Base-by-base conservation (phyloP, 2,329 filamentous ascomycete genomes). In the Penicillium vulpinum region DNA sequence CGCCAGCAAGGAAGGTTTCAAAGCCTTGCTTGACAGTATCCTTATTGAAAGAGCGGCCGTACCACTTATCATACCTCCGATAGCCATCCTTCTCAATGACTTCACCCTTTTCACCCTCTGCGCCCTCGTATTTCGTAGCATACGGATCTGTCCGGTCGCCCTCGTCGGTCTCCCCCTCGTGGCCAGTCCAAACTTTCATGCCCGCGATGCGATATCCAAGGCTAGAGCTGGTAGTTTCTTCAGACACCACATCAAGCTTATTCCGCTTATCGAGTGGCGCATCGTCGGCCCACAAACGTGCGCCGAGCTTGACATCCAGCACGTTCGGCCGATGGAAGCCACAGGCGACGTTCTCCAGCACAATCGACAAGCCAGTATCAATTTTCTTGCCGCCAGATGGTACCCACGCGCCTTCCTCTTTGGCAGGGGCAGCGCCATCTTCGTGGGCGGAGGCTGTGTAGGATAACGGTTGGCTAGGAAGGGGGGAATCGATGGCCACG, bases 271-370 rank as follows among this genome's bases (percentile, higher is more conserved):
- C 79, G 0, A 78, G 74, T 24, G 80, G 79, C 4, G 86, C 83
- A 59, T 80, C 79, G 36, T 96, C 90, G 15, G 90, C 93, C 88
- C 92, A 97, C 6, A 99, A 78, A 31, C 90, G 84, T 48, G 87
- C 83, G 41, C 94, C 94, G 21, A 99, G 85, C 78, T 99, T 99
- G 62, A 96, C 85, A 70, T 99, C 94, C 56, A 99, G 80, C 8
- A 99, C 91, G 66, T 96, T 97, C 7, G 94, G 91, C 57, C 85
- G 84, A 67, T 84, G 85, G 79, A 92, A 97, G 0, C 91, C 91
- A 62, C 85, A 83, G 0, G 91, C 87, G 7, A 90, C 84, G 71
- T 97, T 97, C 70, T 92, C 89, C 28, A 97, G 80, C 13, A 96
- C 92, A 18, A 97, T 87, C 2, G 90, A 90, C 53, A 86, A 81